A percentile compares a stretch with the other conserved stretches of the same genome.
Evolutionary conservation across 2,329 filamentous ascomycete species (phyloP).

Genomic region (Ceratocystis variospora): DNA sequence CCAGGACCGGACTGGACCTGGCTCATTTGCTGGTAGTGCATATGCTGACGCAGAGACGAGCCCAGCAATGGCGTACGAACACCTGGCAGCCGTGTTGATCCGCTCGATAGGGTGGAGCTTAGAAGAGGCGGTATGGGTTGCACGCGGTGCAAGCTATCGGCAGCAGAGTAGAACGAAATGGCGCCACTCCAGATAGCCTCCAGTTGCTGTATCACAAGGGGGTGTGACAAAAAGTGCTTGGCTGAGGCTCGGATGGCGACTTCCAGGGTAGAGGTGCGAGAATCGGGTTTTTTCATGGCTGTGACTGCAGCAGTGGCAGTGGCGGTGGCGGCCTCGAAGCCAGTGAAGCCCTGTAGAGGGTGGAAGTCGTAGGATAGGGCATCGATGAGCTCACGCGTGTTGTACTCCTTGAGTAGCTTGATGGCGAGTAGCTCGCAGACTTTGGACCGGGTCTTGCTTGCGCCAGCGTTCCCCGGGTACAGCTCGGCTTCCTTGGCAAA

Average conservation of each 20-base stretch:
- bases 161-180: conserved; percentile 83
- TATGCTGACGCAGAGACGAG: conserved; percentile 3
- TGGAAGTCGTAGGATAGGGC: conserved; percentile 91
- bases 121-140: conserved; percentile 26
- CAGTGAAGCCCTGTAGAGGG: conserved; percentile 67
- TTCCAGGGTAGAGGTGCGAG: conserved; percentile 79
- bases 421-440: conserved; percentile 85
- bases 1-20: neutral
- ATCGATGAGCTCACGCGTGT: conserved; percentile 80
- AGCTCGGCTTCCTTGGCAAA: conserved; percentile 77
- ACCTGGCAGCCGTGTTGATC: conserved; percentile 6
- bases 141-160: conserved; percentile 64
- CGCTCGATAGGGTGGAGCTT: conserved; percentile 3
- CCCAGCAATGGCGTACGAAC: conserved; percentile 16
- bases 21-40: conserved; percentile 13
- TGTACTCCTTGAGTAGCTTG: conserved; percentile 79
- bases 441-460: conserved; percentile 69
- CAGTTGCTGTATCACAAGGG: conserved; percentile 83
- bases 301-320: conserved; percentile 29
- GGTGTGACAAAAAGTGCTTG: conserved; percentile 84
- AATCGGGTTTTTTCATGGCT: conserved; percentile 29
- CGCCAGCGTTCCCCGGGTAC: conserved; percentile 72
- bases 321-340: conserved; percentile 28
- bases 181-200: conserved; percentile 95
- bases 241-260: conserved; percentile 85